A percentile compares a stretch with the other conserved stretches of the same genome.
These are phyloP conservation scores for Fusarium sp. DNA, from an alignment of 2,329 filamentous ascomycete genomes.

Conservation along the genomic window DNA sequence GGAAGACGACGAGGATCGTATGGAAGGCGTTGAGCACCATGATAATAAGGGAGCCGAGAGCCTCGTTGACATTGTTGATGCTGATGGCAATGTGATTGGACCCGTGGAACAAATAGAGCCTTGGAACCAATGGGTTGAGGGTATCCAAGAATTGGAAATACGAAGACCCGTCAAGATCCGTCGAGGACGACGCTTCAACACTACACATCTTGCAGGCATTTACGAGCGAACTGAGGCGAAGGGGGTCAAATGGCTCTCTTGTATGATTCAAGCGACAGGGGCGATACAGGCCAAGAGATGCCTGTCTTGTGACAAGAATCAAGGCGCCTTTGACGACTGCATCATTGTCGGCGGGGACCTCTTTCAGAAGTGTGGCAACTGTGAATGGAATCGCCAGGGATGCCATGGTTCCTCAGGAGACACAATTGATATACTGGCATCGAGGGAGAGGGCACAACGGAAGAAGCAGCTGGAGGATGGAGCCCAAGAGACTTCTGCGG, in stretches of 20 bases:
- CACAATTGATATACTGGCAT: slow-evolving; percentile 31
- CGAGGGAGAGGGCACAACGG: slow-evolving; percentile 28
- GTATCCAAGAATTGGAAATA: slow-evolving; percentile 52
- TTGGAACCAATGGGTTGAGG: slow-evolving; percentile 55
- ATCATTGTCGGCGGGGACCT: slow-evolving; percentile 54
- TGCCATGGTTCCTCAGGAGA: slow-evolving; percentile 49
- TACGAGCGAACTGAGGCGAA: slow-evolving; percentile 56
- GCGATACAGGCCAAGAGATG: slow-evolving; percentile 54
- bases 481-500: not conserved
- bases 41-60: slow-evolving; percentile 16
- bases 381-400: slow-evolving; percentile 59
- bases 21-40: slow-evolving; percentile 37
- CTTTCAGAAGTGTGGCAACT: slow-evolving; percentile 62
- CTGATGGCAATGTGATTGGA: slow-evolving; percentile 53
- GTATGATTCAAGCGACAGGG: slow-evolving; percentile 63
- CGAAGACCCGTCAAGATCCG: slow-evolving; percentile 55
- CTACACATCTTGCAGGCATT: slow-evolving; percentile 52
- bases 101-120: slow-evolving; percentile 50
- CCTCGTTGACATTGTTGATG: slow-evolving; percentile 51
- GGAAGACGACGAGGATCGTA: slow-evolving; percentile 19
- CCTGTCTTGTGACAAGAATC: slow-evolving; percentile 53
- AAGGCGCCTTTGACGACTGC: slow-evolving; percentile 58
- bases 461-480: slow-evolving; percentile 13
- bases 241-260: slow-evolving; percentile 58
- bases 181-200: slow-evolving; percentile 53